Conservation (phyloP, 2,329 filamentous ascomycete species). For the Diaporthe helianthi region DNA sequence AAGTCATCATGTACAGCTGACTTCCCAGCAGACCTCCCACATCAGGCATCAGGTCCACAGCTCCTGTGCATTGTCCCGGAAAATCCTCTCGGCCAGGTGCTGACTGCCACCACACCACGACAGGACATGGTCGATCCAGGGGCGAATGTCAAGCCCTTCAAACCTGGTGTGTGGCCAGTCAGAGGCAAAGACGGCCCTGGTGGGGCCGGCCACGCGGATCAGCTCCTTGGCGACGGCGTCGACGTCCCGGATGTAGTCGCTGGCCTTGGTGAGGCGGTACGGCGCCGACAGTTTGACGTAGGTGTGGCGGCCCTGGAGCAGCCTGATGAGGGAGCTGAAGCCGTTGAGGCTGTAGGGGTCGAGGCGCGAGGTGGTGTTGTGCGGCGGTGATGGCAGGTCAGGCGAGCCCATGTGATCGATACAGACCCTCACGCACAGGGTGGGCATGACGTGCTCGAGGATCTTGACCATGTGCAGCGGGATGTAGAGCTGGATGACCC, state of each 20-base stretch:
- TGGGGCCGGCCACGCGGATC: conserved; percentile 24
- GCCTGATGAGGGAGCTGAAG: conserved; percentile 28
- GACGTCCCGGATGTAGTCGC: conserved; percentile 37
- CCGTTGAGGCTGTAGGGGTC: conserved; percentile 33
- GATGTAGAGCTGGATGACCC: conserved; percentile 44
- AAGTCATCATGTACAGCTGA: background rate
- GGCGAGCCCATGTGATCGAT: conserved; percentile 41
- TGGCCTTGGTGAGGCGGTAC: conserved; percentile 39
- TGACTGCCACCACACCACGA: conserved; percentile 57
- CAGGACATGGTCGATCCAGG: conserved; percentile 61
- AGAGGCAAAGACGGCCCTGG: conserved; percentile 37
- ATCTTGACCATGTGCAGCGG: conserved; percentile 37
- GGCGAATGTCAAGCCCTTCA: conserved; percentile 61
- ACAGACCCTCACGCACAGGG: conserved; percentile 39
- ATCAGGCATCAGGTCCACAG: conserved; percentile 45
- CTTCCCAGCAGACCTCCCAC: no score
- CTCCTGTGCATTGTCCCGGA: conserved; percentile 62
- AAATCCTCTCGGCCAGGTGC: conserved; percentile 55
- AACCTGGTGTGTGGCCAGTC: conserved; percentile 56
- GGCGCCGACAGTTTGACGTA: conserved; percentile 41
- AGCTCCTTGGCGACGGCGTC: conserved; percentile 37
- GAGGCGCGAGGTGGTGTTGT: background rate
- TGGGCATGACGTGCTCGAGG: conserved; percentile 38
- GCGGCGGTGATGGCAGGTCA: conserved; percentile 26
- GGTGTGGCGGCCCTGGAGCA: conserved; percentile 33